Conservation (phyloP, 129 eudicot genomes). For the Flaveria brownii region DNA sequence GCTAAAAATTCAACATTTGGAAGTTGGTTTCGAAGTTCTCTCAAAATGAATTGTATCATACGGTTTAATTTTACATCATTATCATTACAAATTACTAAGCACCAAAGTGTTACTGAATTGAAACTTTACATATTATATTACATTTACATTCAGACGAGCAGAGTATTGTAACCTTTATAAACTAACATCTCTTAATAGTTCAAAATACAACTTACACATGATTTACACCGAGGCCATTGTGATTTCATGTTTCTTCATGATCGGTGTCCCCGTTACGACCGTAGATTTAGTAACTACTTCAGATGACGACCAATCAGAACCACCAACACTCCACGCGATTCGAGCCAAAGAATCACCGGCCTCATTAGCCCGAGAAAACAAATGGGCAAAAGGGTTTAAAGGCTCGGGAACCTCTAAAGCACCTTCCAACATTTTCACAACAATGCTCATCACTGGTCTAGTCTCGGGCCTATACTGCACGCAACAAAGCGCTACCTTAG, state of each 20-base stretch:
- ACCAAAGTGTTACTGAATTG: too few species aligned
- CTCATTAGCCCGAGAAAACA: constrained; percentile 10
- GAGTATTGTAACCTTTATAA: too few species aligned
- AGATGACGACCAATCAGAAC: constrained; percentile 35
- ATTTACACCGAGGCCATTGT: constrained; percentile 26
- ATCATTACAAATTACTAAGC: too few species aligned
- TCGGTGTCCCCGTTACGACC: constrained; percentile 19
- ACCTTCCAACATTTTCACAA: constrained; percentile 42
- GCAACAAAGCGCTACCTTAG: constrained; percentile 41
- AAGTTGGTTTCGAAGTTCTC: too few species aligned
- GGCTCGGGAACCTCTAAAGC: constrained; percentile 29
- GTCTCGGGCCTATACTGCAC: constrained; percentile 36
- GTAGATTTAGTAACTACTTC: constrained; percentile 15
- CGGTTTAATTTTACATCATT: too few species aligned
- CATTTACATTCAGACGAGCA: too few species aligned
- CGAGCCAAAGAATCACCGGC: constrained; percentile 20
- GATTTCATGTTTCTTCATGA: constrained; percentile 27
- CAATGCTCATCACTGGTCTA: constrained; percentile 40
- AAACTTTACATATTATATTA: too few species aligned
- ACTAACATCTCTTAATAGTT: too few species aligned
- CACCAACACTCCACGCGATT: constrained; percentile 22
- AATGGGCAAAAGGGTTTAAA: constrained; percentile 26
- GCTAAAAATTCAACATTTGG: too few species aligned
- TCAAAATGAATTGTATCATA: too few species aligned
- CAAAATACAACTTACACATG: too few species aligned